Conservation (phyloP, 1,284 basidiomycete genomes). For the Phaffia rhodozyma region DNA sequence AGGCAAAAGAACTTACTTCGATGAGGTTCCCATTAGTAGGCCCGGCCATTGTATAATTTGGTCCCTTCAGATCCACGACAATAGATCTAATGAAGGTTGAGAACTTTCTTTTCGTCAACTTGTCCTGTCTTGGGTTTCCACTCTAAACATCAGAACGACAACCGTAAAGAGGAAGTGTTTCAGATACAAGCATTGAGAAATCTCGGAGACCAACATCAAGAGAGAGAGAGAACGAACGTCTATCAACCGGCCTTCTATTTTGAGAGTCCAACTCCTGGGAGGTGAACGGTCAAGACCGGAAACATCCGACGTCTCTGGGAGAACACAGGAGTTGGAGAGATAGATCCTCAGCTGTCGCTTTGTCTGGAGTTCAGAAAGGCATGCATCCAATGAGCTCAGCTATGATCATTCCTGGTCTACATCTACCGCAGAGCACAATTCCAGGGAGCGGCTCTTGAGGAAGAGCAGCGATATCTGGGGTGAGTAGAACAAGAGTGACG, state of each 20-base stretch:
- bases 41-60: conserved; percentile 23
- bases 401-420: too few relatives aligned
- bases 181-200: neutral
- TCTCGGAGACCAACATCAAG: neutral
- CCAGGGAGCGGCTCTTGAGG: neutral
- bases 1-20: conserved; percentile 43
- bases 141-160: conserved; percentile 21
- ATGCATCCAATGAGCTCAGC: neutral
- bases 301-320: conserved; percentile 56
- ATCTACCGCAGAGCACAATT: conserved; percentile 11
- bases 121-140: conserved; percentile 56
- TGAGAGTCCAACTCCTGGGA: conserved; percentile 71
- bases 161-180: neutral
- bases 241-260: conserved; percentile 76
- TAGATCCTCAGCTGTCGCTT: conserved; percentile 79
- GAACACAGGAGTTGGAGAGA: conserved; percentile 71
- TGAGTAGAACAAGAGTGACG: conserved; percentile 26
- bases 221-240: conserved; percentile 32
- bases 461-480: neutral
- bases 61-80: conserved; percentile 50
- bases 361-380: conserved; percentile 41
- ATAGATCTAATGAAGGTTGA: conserved; percentile 73
- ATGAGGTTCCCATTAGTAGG: conserved; percentile 38
- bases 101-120: conserved; percentile 59
- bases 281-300: conserved; percentile 59